Evolutionary conservation across 1,284 basidiomycete genomes (phyloP), one percentile per base, ranked within the genome.

Genomic region (Cryptococcus floricola): DNA sequence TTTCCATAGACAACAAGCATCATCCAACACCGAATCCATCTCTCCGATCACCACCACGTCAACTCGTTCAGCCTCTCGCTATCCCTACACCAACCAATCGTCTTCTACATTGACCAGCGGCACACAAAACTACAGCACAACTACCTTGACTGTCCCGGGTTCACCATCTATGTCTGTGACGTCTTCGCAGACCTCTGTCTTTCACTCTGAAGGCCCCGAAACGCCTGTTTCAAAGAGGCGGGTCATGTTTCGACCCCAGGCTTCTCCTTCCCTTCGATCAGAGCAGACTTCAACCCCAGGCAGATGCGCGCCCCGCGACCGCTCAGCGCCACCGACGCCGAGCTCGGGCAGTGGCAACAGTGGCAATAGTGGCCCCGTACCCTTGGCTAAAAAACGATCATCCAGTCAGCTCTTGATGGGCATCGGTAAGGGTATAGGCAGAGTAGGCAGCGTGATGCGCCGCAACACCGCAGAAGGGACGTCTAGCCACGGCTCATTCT

Each of bases 391-490:
- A 18, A 57, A 60, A 41, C n/a, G 55, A 37, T 57, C 59, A 18
- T 60, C 59, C 1, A 52, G 55, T 8, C 59, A 57, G 39, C 39
- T 60, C 34, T 34, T 60, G 18, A 44, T 47, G 43, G 59, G 59
- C 5, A 41, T 60, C 28, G 46, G 59, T 7, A 60, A 60, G 44
- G 59, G 55, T 5, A n/a, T 60, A 10, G 38, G 51, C 14, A 43
- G 59, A 31, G 55, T 60, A 4, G 59, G 59, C 18, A 60, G 59
- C 41, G 59, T 57, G 13, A 57, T 60, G 55, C 44, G 59, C 10
- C 43, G 59, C n/a, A 54, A 52, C 28, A 46, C 52, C 4, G 46
- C 41, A 19, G 23, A 59, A 28, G 53, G 39, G 37, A 37, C 42
- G n/a, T 13, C 50, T 16, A 25, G 31, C n/a, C 28, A 34, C 10